Evolutionary conservation across 2,329 filamentous ascomycete genomes (phyloP).

Genomic region (Penicillium sp.): DNA sequence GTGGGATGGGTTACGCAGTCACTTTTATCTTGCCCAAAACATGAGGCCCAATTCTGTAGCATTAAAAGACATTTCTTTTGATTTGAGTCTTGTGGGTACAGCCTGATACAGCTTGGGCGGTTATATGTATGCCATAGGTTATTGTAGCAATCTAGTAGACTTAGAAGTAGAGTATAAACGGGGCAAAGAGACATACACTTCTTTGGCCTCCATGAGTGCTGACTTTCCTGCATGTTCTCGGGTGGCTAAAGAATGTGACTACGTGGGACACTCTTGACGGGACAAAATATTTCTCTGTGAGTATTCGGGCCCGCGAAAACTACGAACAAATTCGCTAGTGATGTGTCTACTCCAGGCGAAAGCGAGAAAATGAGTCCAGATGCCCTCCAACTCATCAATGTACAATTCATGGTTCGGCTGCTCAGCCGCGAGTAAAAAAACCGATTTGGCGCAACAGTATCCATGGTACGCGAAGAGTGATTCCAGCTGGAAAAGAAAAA

Average conservation of each 20-base stretch:
- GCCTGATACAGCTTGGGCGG: too few species aligned
- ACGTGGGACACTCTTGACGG: not conserved
- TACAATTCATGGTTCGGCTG: too few species aligned
- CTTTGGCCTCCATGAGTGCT: not conserved
- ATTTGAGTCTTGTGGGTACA: too few species aligned
- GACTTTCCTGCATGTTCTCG: not conserved
- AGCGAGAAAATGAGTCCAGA: not conserved
- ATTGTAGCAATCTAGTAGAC: too few species aligned
- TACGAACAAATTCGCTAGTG: not conserved
- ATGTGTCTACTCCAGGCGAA: not conserved
- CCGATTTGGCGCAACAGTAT: not conserved
- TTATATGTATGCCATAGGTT: not conserved
- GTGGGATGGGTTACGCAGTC: too few species aligned
- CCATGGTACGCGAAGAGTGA: not conserved
- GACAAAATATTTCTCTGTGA: not conserved
- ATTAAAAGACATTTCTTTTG: too few species aligned
- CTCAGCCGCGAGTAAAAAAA: not conserved
- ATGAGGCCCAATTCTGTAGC: too few species aligned
- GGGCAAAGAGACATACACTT: too few species aligned
- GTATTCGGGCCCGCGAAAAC: not conserved
- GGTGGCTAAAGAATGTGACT: not conserved
- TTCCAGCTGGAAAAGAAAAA: slow-evolving; percentile 21
- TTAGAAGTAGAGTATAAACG: not conserved
- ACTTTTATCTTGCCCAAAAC: too few species aligned
- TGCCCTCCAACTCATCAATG: not conserved